Percentiles rank a stretch among this genome's conserved stretches.
These are phyloP conservation scores for Escallonia herrerae DNA, from an alignment of 129 eudicot genomes.

Conservation along the genomic window DNA sequence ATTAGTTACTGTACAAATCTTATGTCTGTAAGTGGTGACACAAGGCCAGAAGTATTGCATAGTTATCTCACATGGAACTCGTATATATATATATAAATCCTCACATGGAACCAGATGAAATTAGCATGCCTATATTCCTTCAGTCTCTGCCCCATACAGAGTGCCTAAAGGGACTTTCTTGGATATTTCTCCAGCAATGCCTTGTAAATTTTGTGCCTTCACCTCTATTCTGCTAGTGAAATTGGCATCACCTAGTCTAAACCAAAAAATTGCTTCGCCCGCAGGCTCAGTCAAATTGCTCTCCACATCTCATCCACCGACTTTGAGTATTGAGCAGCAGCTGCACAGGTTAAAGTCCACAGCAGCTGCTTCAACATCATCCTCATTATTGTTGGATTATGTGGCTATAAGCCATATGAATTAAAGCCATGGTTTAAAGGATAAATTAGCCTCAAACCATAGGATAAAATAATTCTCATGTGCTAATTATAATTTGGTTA, in stretches of 20 bases:
- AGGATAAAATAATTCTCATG: too few species aligned
- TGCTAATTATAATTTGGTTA: too few species aligned
- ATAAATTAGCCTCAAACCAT: too few species aligned
- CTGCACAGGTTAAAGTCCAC: conserved; percentile 11
- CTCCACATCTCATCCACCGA: conserved; percentile 5
- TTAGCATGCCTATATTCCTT: not conserved
- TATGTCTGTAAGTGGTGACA: not conserved
- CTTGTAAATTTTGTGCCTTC: not conserved
- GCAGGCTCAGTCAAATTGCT: conserved; percentile 12
- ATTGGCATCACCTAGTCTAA: not conserved
- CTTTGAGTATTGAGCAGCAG: conserved; percentile 1
- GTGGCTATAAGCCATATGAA: too few species aligned
- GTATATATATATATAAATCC: too few species aligned
- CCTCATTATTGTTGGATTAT: too few species aligned
- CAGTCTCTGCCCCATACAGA: not conserved
- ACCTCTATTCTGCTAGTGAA: not conserved
- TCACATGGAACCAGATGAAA: not conserved
- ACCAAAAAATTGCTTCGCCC: not conserved
- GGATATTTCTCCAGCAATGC: not conserved
- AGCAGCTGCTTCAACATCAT: conserved; percentile 9
- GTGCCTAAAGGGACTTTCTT: too few species aligned
- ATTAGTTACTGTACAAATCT: too few species aligned
- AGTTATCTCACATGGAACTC: not conserved
- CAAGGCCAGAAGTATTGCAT: not conserved
- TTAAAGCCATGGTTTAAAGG: too few species aligned